Evolutionary conservation across 441 rosid genomes (phyloP).

Genomic region (Dalechampia spathulata): DNA sequence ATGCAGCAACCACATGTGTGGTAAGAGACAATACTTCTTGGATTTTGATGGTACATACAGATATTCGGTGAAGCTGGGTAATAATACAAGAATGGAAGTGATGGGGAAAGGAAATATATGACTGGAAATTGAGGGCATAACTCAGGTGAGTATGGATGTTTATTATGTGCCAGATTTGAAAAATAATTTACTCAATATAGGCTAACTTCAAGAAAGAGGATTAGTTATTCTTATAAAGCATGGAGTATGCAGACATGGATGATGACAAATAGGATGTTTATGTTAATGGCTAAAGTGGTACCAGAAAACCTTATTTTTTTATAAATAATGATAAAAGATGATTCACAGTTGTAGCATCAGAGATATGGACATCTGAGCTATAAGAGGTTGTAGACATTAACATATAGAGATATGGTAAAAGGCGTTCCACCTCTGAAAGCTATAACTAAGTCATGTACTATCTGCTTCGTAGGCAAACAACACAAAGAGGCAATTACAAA

Average conservation of each 20-base stretch:
- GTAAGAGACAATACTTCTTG: neutral
- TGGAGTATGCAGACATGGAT: neutral
- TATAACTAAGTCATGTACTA: neutral
- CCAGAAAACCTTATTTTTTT: no score
- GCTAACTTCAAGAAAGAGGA: neutral
- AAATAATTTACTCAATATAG: neutral
- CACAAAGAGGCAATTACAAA: neutral
- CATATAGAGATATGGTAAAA: neutral
- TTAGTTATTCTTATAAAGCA: neutral
- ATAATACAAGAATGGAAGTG: neutral
- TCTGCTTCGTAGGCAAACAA: constrained; percentile 5
- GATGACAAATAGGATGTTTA: neutral
- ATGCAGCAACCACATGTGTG: constrained; percentile 3
- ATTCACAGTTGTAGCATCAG: neutral
- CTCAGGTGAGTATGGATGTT: neutral
- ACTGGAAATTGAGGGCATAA: neutral
- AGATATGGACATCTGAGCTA: neutral
- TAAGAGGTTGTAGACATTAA: neutral
- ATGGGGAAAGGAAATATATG: neutral
- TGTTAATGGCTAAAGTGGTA: neutral
- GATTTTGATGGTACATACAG: neutral
- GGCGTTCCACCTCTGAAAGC: neutral
- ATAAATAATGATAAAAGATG: neutral
- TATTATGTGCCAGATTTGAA: neutral
- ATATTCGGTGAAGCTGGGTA: neutral